Evolutionary conservation across 2,329 filamentous ascomycete genomes (phyloP), one percentile per base, ranked within the genome.

Genomic region (Penicillium corylophilum): DNA sequence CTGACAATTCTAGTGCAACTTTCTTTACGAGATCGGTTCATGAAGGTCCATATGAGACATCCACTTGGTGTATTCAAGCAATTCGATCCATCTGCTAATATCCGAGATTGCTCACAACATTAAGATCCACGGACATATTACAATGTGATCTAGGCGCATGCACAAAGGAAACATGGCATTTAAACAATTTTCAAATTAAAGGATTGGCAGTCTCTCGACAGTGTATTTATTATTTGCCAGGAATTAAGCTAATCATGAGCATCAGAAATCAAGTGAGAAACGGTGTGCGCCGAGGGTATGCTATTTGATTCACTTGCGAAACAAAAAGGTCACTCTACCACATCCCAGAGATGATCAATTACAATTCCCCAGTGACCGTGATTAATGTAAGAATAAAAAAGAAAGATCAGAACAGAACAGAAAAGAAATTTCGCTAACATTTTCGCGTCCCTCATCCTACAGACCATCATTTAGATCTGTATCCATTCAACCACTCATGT

Each of bases 361-460:
- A 56, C 56, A 61, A 46, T 39, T 40, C 46, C 50, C 50, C 46
- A 41, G 45, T 44, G 35, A 57, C 49, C 44, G 45, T 44, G 35
- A 57, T 55, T 57, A 55, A 38, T 33, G 42, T 13, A 18, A n/a
- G n/a, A n/a, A 22, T 20, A 22, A 22, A 57, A 31, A 26, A 26
- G 33, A 51, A 38, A 43, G 44, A 40, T 45, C 43, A 47, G 20
- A 47, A 51, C 42, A 48, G 16, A 53, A 50, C 43, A 49, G 23
- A 48, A 51, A 44, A 50, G n/a, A 52, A 50, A 24, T 39, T 29
- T 57, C 48, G 50, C 46, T 55, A 46, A 48, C 46, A 53, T 61
- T 51, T 60, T 59, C 58, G 50, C 59, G 44, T 60, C 47, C 53
- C 48, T 60, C 58, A 42, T 61, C 48, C 49, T 39, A 22, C 28